phyloP scores from a whole-genome alignment of 257 asterid species.

The Penstemon eatonii region DNA sequence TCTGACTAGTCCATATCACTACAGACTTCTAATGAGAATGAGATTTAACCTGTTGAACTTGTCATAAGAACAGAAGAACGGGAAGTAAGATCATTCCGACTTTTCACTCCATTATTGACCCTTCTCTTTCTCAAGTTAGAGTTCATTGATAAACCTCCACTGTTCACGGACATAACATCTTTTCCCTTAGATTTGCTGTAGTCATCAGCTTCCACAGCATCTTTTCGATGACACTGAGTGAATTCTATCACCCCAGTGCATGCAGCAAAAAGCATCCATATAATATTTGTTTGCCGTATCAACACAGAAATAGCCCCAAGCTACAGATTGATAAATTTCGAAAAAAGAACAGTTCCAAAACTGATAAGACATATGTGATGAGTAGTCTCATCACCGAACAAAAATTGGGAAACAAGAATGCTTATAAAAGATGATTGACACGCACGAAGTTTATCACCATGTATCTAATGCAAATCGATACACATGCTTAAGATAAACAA shows the following conservation, averaged over 20 bases:
- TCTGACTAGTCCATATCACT: conserved; percentile 22
- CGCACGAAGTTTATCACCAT: too few relatives aligned
- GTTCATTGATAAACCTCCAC: conserved; percentile 28
- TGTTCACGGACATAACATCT: conserved; percentile 33
- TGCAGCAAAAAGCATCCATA: conserved; percentile 84
- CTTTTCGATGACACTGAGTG: conserved; percentile 41
- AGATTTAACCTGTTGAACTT: conserved; percentile 57
- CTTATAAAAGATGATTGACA: not conserved
- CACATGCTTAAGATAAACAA: not conserved
- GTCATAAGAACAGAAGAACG: conserved; percentile 31
- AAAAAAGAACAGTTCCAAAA: conserved; percentile 21
- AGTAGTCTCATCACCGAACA: not conserved
- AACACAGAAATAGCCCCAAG: conserved; percentile 77
- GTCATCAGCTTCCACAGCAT: conserved; percentile 35
- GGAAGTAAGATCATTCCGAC: conserved; percentile 28
- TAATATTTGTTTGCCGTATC: conserved; percentile 87
- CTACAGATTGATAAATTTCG: conserved; percentile 39
- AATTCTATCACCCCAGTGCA: conserved; percentile 71
- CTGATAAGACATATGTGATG: not conserved
- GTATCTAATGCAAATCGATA: not conserved
- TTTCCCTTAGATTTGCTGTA: conserved; percentile 40
- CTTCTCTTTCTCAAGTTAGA: conserved; percentile 82
- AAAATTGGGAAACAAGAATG: not conserved
- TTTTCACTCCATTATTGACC: conserved; percentile 26
- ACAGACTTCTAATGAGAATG: conserved; percentile 24